Evolutionary conservation across 306 rosid genomes (phyloP), one percentile per base, ranked within the genome.

Genomic region (Erythrophleum fordii): DNA sequence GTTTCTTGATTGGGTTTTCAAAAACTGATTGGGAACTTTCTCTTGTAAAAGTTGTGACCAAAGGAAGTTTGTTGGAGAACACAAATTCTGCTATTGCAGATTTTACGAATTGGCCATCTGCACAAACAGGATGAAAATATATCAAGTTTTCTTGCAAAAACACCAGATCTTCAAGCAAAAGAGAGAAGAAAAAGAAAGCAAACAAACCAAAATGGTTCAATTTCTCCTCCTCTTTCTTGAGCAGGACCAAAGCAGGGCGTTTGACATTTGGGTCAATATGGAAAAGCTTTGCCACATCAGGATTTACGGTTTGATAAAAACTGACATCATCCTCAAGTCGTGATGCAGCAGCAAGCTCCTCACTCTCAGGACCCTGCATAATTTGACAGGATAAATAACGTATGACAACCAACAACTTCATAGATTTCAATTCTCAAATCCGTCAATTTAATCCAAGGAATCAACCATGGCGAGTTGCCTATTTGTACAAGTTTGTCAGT

Each of bases 211-310:
- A 93, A 79, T 80, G 65, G 87, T 82, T 93, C 81, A 93, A 77
- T 72, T 96, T 93, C 85, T 96, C 99, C 79, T 85, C 90, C 84
- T 93, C 98, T 83, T 87, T 93, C 92, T 96, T 96, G 69, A 96
- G 80, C 82, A 96, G 83, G 79, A 93, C 75, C 91, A 96, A 81
- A 18, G 97, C 90, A 78, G 99, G 99, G 82, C 97, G 94, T 79
- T 92, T 93, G 44, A 55, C 98, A 52, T 81, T 77, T 55, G 97
- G 42, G 22, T 93, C 99, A 84, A 96, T 78, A 79, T 93, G 98
- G 89, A 96, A 93, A 85, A 92, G 91, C 86, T 92, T 92, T 48
- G 98, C 98, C 80, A 93, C 97, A 73, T 90, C 88, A 66, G 98
- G 89, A 81, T 85, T 77, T 80, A 84, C 91, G 42, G 98, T 96